These are phyloP conservation scores for Marasmius fiardii DNA, from an alignment of 1,284 basidiomycete species.

Conservation along the genomic window DNA sequence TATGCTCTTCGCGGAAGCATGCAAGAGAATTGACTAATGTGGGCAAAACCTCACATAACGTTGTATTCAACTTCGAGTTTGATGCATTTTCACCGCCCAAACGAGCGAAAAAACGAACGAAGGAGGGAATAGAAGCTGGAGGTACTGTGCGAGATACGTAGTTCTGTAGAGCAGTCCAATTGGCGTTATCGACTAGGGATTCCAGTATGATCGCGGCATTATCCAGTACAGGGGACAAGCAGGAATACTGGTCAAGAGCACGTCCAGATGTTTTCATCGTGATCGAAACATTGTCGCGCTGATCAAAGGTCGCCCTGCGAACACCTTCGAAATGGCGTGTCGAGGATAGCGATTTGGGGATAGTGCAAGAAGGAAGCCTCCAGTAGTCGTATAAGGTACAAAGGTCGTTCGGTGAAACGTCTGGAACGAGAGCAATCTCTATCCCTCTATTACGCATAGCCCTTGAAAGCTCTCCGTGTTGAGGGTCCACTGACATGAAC, in stretches of 20 bases:
- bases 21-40: constrained; percentile 16
- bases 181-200: constrained; percentile 8
- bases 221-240: constrained; percentile 37
- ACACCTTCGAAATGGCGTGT: constrained; percentile 25
- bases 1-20: constrained; percentile 23
- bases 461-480: constrained; percentile 90
- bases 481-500: constrained; percentile 93
- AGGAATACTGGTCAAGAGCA: constrained; percentile 46
- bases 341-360: constrained; percentile 16
- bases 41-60: constrained; percentile 16
- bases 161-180: constrained; percentile 30
- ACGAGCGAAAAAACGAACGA: constrained; percentile 30
- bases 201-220: constrained; percentile 29
- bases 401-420: constrained; percentile 41
- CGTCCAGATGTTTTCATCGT: constrained; percentile 24
- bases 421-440: constrained; percentile 64
- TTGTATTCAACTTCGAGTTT: constrained; percentile 10
- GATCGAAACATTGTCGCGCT: not conserved
- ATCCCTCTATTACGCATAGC: constrained; percentile 99
- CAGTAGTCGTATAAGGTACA: constrained; percentile 42
- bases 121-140: constrained; percentile 29
- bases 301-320: constrained; percentile 30
- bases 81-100: not conserved
- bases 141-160: constrained; percentile 39
- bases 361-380: constrained; percentile 37